Base-by-base conservation (phyloP, 2,329 filamentous ascomycete species). In the Aquanectria penicillioides region DNA sequence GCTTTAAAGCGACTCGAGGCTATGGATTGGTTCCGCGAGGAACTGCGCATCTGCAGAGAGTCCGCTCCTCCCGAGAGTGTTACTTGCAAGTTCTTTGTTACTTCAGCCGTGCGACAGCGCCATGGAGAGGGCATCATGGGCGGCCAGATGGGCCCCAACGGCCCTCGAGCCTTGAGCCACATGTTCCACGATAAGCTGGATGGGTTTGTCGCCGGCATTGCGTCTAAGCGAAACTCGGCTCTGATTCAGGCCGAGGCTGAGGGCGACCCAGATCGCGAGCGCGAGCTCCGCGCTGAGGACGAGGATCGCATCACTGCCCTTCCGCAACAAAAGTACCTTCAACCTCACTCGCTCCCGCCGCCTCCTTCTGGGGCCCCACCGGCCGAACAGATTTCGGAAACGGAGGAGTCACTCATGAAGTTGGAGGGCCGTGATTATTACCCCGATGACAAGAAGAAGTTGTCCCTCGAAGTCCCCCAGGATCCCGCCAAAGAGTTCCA, bases 21-120 rank as follows among this genome's bases (percentile, higher is more conserved):
- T 1, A 93, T 98, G 88, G 93, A 97, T 73, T 98, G 94, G 94
- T 98, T 97, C 82, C 91, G 92, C 65, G 94, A 97, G 77, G 94
- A 97, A 75, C 82, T 97, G 57, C 87, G 93, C 43, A 97, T 97
- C 69, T 97, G 94, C 77, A 87, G 93, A 68, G 92, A 97, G 75
- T 90, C 88, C 46, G 94, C 94, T 9, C 94, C 94, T 2, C 91
- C 92, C 0, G 92, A 95, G 71, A 90, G 91, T 25, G 91, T 97
- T 8, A 92, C 91, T 20, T 97, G 94, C 80, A 94, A 97, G 74
- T 97, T 97, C 81, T 97, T 93, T 77, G 91, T 97, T 65, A 98
- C 94, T 0, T 87, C 90, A 1, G 86, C 93, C 7, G 75, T 77
- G 13, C 69, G 75, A 7, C 65, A 75, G 28, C 72, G 75, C 18